Evolutionary conservation across 2,329 filamentous ascomycete genomes (phyloP).

Genomic region (Aspergillus caelatus): DNA sequence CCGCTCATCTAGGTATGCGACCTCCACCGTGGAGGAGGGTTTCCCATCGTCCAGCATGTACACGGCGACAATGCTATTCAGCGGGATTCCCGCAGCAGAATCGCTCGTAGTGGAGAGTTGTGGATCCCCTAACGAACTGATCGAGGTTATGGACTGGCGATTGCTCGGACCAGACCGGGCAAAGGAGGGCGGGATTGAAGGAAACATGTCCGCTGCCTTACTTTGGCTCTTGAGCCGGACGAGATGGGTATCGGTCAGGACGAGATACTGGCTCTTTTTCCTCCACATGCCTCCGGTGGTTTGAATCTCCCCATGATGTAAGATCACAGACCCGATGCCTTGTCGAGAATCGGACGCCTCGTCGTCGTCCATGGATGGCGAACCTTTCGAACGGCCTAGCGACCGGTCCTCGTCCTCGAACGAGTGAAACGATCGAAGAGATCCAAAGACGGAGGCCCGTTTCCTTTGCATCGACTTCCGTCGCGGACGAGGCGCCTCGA

Average conservation of each 20-base stretch:
- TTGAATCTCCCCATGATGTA: conserved; percentile 71
- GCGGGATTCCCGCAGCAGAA: conserved; percentile 56
- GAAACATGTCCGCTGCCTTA: conserved; percentile 67
- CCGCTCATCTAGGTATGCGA: conserved; percentile 69
- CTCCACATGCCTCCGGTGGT: conserved; percentile 70
- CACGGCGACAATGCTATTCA: conserved; percentile 69
- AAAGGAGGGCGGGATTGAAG: conserved; percentile 49
- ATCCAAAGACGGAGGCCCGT: conserved; percentile 62
- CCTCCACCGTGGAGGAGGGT: conserved; percentile 67
- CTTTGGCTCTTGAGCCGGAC: conserved; percentile 69
- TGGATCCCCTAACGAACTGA: conserved; percentile 63
- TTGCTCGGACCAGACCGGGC: conserved; percentile 44
- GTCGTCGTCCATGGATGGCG: conserved; percentile 50
- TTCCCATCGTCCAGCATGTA: conserved; percentile 69
- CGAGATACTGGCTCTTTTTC: conserved; percentile 73
- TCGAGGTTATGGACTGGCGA: conserved; percentile 62
- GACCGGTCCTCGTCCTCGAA: conserved; percentile 56
- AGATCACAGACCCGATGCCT: conserved; percentile 51
- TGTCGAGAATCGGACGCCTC: conserved; percentile 40
- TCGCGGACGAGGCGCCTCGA: conserved; percentile 38
- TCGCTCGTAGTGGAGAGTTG: conserved; percentile 61
- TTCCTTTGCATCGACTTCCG: conserved; percentile 50
- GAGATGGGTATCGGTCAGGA: conserved; percentile 69
- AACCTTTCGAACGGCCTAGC: conserved; percentile 53
- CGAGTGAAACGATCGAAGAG: conserved; percentile 56